Percentiles rank a stretch among this genome's conserved stretches.
These are phyloP conservation scores for Tetradesmus lagerheimii DNA, from an alignment of 139 green algal genomes.

Conservation along the genomic window DNA sequence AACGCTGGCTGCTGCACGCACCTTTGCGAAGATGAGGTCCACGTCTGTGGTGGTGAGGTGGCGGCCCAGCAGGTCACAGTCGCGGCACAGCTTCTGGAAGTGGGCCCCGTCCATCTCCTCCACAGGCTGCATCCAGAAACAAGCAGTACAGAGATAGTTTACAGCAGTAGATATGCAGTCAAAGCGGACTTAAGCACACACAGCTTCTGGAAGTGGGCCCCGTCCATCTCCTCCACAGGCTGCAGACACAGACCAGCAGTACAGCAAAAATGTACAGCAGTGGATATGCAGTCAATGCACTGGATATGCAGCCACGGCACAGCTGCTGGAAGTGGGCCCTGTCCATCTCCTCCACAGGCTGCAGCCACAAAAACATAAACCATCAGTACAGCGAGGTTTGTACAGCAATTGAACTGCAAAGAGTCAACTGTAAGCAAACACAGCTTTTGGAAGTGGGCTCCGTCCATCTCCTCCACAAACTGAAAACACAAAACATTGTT, in stretches of 20 bases:
- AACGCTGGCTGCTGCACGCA: not conserved
- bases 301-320: too few relatives aligned
- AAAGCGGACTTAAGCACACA: not conserved
- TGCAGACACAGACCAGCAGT: not conserved
- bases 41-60: slow-evolving; percentile 64
- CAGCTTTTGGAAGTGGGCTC: slow-evolving; percentile 54
- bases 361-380: not conserved
- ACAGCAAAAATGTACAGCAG: not conserved
- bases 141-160: not conserved
- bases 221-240: slow-evolving; percentile 58
- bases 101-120: slow-evolving; percentile 61
- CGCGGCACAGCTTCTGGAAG: slow-evolving; percentile 50
- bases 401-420: too few relatives aligned
- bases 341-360: slow-evolving; percentile 57
- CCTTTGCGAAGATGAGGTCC: slow-evolving; percentile 77
- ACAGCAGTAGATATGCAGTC: too few relatives aligned
- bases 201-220: slow-evolving; percentile 54
- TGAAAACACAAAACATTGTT: not conserved
- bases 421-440: too few relatives aligned
- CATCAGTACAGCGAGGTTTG: not conserved
- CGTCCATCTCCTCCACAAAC: slow-evolving; percentile 58
- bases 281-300: too few relatives aligned
- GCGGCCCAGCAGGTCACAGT: slow-evolving; percentile 14
- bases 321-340: slow-evolving; percentile 54
- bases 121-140: not conserved